Base-by-base conservation (phyloP, 148 eudicot genomes). In the Hydrangea macrophylla region DNA sequence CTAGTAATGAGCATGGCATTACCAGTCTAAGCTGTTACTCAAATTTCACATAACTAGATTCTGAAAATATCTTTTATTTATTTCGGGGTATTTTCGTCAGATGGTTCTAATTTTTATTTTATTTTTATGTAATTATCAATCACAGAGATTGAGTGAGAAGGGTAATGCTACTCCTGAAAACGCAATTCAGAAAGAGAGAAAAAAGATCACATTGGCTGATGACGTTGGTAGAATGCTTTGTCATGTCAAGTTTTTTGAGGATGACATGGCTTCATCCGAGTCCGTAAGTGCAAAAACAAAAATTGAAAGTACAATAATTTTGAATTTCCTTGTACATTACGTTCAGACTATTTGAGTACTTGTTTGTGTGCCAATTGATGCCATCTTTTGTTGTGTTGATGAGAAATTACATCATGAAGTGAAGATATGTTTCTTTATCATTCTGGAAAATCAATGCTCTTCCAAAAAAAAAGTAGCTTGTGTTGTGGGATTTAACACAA, bases 221-320 rank as follows among this genome's bases (percentile, higher is more conserved):
- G 98, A 94, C 83, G 96, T 82, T 35, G 98, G 98, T 56, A 91
- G 90, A 45, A 81, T 70, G 36, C 84, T 94, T 27, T 93, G 98
- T 44, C 81, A 90, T 45, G 84, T 94, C 68, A 86, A 73, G 78
- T 60, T 81, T 20, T 83, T 84, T 25, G 85, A 85, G 58, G 67
- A 75, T 45, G 65, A 33, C 40, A 44, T 13, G 60, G 66, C 64
- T 64, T 71, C 77, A 59, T 69, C 26, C 24, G 67, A 69, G 39
- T 60, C 77, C 50, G 70, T 64, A 69, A 39, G 54, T 18, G 62
- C n/a, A 55, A 51, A 64, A 57, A 53, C 73, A 42, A 9, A 51
- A 48, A 60, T 24, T 57, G 9, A 33, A 66, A 13, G 45, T 26
- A 27, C 61, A 12, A 42, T 25, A 17, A 13, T 62, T 32, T 39